Evolutionary conservation across 805 yeast species (phyloP).

Genomic region (Saturnispora zaruensis): DNA sequence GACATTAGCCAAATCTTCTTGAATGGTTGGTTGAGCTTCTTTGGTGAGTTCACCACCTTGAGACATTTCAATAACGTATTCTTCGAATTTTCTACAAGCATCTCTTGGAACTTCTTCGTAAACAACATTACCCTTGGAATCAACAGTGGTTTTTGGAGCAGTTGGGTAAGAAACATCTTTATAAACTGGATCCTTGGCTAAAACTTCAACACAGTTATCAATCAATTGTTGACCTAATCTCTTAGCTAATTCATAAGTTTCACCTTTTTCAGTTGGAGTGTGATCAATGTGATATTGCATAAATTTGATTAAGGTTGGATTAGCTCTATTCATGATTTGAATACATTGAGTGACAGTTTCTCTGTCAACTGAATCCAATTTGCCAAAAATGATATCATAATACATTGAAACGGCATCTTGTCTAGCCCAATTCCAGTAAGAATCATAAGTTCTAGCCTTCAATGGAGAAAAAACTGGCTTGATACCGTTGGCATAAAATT

Average conservation of each 20-base stretch:
- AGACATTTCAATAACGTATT: conserved; percentile 94
- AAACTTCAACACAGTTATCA: conserved; percentile 88
- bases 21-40: conserved; percentile 61
- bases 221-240: conserved; percentile 86
- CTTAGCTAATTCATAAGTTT: conserved; percentile 85
- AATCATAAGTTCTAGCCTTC: conserved; percentile 94
- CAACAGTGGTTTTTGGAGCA: conserved; percentile 87
- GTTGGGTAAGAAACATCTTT: conserved; percentile 92
- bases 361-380: conserved; percentile 81
- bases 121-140: conserved; percentile 75
- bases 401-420: conserved; percentile 92
- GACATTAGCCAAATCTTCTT: conserved; percentile 76
- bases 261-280: conserved; percentile 79
- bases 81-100: conserved; percentile 87
- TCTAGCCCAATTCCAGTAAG: conserved; percentile 99
- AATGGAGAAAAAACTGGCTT: conserved; percentile 81
- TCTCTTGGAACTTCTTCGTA: conserved; percentile 84
- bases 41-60: conserved; percentile 82
- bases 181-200: conserved; percentile 76
- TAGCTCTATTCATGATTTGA: conserved; percentile 94
- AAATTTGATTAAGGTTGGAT: conserved; percentile 85
- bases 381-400: conserved; percentile 93
- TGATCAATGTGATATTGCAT: conserved; percentile 92
- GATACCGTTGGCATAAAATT: conserved; percentile 85
- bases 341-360: conserved; percentile 95